A percentile compares a stretch with the other conserved stretches of the same genome.
Conservation (phyloP, 805 yeast species). For the Ogataea saltuana region DNA sequence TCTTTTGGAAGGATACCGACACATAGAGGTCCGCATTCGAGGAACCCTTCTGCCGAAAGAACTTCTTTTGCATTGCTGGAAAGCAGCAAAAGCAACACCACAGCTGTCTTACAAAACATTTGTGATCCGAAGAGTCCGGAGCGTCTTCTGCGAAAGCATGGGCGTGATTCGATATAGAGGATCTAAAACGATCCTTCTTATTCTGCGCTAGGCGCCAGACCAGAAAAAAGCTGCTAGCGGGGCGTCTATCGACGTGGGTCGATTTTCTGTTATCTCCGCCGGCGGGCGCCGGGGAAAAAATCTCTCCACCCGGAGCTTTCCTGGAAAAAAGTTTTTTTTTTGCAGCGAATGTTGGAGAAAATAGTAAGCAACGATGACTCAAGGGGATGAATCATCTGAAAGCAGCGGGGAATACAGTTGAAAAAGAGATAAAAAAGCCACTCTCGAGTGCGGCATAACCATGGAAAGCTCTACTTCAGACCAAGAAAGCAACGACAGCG, state of each 20-base stretch:
- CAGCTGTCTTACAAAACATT: not conserved
- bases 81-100: not conserved
- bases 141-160: too few species aligned
- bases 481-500: constrained; percentile 7
- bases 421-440: not conserved
- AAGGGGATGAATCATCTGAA: constrained; percentile 10
- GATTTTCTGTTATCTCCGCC: not conserved
- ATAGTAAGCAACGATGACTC: constrained; percentile 12
- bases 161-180: too few species aligned
- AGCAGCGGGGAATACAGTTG: not conserved
- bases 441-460: not conserved
- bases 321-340: constrained; percentile 7
- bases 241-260: too few species aligned
- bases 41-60: constrained; percentile 20
- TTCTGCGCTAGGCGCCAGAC: too few species aligned
- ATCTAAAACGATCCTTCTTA: too few species aligned
- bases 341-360: not conserved
- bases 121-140: too few species aligned
- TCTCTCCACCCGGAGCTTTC: not conserved
- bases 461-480: constrained; percentile 5
- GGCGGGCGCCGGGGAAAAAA: not conserved
- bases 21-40: constrained; percentile 28
- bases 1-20: too few species aligned
- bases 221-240: too few species aligned
- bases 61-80: constrained; percentile 12